Conservation (phyloP, 139 green algal species). For the Zygnema circumcarinatum region DNA sequence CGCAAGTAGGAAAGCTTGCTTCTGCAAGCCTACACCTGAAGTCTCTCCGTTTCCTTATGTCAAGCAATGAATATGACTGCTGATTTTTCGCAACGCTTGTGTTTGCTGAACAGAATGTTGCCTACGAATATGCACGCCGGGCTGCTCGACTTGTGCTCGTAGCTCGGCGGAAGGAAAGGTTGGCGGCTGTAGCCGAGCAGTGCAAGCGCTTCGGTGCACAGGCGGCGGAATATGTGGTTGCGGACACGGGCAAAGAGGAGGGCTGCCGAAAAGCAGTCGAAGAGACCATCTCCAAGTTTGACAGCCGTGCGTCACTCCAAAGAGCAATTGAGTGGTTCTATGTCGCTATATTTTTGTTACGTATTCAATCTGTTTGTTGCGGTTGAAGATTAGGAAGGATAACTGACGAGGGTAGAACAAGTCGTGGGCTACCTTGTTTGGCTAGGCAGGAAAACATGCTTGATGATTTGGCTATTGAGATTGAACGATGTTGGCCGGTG, state of each 20-base stretch:
- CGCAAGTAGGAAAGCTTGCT: not conserved
- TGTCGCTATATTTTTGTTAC: not conserved
- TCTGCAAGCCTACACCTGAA: not conserved
- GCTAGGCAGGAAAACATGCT: no score
- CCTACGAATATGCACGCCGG: constrained; percentile 47
- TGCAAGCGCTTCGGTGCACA: constrained; percentile 22
- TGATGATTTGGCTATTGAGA: no score
- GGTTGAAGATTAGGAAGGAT: not conserved
- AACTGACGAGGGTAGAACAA: not conserved
- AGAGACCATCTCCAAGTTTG: constrained; percentile 30
- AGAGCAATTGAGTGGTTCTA: not conserved
- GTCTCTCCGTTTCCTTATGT: constrained; percentile 9
- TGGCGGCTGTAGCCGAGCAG: constrained; percentile 36
- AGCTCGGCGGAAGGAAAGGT: constrained; percentile 28
- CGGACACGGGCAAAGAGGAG: constrained; percentile 47
- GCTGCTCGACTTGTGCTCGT: constrained; percentile 36
- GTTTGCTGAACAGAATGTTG: constrained; percentile 46
- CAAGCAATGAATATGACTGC: not conserved
- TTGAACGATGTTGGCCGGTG: no score
- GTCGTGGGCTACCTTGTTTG: not conserved
- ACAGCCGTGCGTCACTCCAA: not conserved
- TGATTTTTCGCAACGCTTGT: not conserved
- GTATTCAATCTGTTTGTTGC: not conserved
- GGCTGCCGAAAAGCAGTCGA: constrained; percentile 50
- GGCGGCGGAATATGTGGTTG: not conserved